A percentile compares a stretch with the other conserved stretches of the same genome.
Conservation (phyloP, 2,329 filamentous ascomycete species). For the Alternaria triticina region DNA sequence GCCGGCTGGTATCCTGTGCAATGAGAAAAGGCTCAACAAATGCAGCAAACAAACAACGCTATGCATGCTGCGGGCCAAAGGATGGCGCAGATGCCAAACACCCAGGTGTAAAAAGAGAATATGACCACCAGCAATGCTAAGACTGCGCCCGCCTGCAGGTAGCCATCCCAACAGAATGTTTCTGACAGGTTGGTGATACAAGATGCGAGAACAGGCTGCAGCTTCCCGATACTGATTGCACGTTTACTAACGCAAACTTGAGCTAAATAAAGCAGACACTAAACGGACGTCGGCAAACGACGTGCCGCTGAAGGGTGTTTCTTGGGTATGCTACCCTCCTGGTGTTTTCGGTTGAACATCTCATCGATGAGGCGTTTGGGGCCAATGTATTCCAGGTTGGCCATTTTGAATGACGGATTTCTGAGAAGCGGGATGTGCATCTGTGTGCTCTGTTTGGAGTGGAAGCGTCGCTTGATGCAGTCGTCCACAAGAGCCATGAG, state of each 20-base stretch:
- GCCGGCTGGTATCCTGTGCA: conserved; percentile 7
- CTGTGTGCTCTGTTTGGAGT: conserved; percentile 59
- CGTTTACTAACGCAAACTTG: conserved; percentile 18
- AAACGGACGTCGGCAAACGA: conserved; percentile 22
- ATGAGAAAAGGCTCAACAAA: conserved; percentile 13
- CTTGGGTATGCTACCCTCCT: conserved; percentile 24
- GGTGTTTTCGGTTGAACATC: conserved; percentile 61
- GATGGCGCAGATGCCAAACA: conserved; percentile 18
- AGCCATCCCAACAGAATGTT: conserved; percentile 26
- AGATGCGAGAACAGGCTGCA: conserved; percentile 32
- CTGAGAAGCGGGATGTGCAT: conserved; percentile 60
- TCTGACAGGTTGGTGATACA: conserved; percentile 31
- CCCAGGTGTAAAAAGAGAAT: conserved; percentile 20
- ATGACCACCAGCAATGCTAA: conserved; percentile 19
- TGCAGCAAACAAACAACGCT: conserved; percentile 32
- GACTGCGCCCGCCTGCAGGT: conserved; percentile 15
- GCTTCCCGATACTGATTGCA: conserved; percentile 19
- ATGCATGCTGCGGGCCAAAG: conserved; percentile 20
- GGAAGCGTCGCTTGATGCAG: conserved; percentile 82
- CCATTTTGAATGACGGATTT: conserved; percentile 57
- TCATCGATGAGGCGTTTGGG: conserved; percentile 69
- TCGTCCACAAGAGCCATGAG: conserved; percentile 89
- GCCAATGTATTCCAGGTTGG: conserved; percentile 66
- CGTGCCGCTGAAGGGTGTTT: conserved; percentile 38
- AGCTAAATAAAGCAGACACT: conserved; percentile 9